phyloP scores from a whole-genome alignment of 257 asterid genomes.

The Thymus quinquecostatus region DNA sequence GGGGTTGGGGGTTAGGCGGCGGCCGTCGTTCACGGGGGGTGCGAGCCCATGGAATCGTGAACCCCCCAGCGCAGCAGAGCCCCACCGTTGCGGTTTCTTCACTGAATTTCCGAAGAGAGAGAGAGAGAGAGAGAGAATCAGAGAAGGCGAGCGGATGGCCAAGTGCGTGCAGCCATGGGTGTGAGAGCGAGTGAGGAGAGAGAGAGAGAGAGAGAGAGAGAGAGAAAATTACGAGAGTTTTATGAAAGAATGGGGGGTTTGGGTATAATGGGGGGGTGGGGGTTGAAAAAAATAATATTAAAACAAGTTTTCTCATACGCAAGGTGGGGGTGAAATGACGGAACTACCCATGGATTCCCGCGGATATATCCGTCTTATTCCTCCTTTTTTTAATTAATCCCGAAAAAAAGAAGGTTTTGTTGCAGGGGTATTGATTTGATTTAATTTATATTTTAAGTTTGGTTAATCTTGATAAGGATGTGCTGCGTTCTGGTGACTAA shows the following conservation, averaged over 20 bases:
- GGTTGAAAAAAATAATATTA: neutral
- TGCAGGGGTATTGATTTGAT: neutral
- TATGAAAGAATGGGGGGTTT: neutral
- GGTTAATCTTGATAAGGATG: neutral
- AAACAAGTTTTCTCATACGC: neutral
- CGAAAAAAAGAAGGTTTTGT: neutral
- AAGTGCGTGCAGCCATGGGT: neutral
- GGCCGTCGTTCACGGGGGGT: slow-evolving; percentile 40
- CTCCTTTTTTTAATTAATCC: neutral
- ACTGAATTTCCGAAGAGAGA: neutral
- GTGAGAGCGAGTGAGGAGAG: neutral
- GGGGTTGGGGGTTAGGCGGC: slow-evolving; percentile 25
- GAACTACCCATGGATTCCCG: slow-evolving; percentile 17
- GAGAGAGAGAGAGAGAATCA: slow-evolving; percentile 8
- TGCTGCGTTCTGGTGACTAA: neutral
- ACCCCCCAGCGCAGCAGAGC: slow-evolving; percentile 36
- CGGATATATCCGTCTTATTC: slow-evolving; percentile 2
- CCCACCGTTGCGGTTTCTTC: slow-evolving; percentile 10
- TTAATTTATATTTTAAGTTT: too few species aligned
- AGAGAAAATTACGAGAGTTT: neutral
- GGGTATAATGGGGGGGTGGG: neutral
- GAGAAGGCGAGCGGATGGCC: neutral
- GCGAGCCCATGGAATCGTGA: slow-evolving; percentile 47
- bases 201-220: too few species aligned
- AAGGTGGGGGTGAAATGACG: neutral